Evolutionary conservation across 2,329 filamentous ascomycete species (phyloP).

Genomic region (Exophiala calicioides): DNA sequence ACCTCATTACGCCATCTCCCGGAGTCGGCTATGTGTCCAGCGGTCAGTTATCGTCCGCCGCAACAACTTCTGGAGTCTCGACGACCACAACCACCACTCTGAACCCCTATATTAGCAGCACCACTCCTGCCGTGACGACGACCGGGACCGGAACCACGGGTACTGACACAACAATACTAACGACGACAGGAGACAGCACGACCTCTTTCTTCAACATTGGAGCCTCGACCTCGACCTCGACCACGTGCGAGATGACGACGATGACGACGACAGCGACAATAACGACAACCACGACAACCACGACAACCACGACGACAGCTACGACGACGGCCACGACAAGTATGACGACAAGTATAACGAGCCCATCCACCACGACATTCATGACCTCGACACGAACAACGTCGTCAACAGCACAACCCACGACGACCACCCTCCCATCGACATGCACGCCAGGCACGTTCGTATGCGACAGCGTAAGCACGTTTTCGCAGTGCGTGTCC

Average conservation of each 20-base stretch:
- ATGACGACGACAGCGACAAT: neutral
- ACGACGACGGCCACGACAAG: slow-evolving; percentile 1
- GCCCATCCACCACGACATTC: neutral
- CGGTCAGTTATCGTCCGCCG: neutral
- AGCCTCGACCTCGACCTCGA: neutral
- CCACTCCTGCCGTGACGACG: neutral
- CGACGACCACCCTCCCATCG: slow-evolving; percentile 13
- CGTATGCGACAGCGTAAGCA: slow-evolving; percentile 37
- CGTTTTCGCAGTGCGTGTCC: slow-evolving; percentile 40
- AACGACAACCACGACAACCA: slow-evolving; percentile 6
- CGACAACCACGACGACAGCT: neutral
- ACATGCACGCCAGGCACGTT: slow-evolving; percentile 36
- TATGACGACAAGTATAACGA: slow-evolving; percentile 1
- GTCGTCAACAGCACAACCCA: slow-evolving; percentile 6
- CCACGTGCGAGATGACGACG: no score
- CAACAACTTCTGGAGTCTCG: neutral
- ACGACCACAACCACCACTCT: slow-evolving; percentile 2
- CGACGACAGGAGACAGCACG: slow-evolving; percentile 7
- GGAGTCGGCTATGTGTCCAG: slow-evolving; percentile 17
- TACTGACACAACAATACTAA: slow-evolving; percentile 2
- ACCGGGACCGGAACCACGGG: neutral
- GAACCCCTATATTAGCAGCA: no score
- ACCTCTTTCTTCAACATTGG: slow-evolving; percentile 5
- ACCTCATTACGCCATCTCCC: slow-evolving; percentile 25
- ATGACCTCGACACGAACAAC: slow-evolving; percentile 7